Base-by-base conservation (phyloP, 257 asterid species). In the Cruciata laevipes region DNA sequence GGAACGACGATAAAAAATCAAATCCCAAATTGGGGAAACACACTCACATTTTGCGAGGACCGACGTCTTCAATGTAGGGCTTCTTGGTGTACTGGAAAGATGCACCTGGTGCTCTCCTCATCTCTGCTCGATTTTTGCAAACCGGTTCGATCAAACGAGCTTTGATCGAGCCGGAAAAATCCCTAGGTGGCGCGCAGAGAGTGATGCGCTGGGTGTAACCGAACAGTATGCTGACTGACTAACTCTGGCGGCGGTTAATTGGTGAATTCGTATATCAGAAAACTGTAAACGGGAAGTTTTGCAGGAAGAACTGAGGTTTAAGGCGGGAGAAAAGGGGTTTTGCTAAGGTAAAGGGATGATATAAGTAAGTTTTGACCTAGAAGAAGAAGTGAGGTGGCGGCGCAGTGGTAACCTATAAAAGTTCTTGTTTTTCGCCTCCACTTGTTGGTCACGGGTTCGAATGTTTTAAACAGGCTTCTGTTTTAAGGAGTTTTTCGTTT, bases 11-110 rank as follows among this genome's bases (percentile, higher is more conserved):
- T n/a, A n/a, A n/a, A 53, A 27, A 3, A 17, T 17, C 24, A 24
- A 42, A 55, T 4, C 3, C 27, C 21, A 35, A 21, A 27, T 55
- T 13, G 6, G 38, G 30, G 6, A 5, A 17, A 30, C 14, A 66
- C 33, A 71, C 86, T 72, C 63, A 90, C 98, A 90, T 90, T 79
- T 66, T 85, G n/a, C 89, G 86, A 44, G 96, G 95, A 24, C 97
- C 98, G 30, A 87, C 91, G 51, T 89, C 95, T 82, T 92, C 97
- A 38, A 90, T 62, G 72, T 83, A 93, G 5, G 85, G 95, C 65
- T 81, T 73, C 80, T 93, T 93, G 20, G 95, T 89, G 80, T 77
- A 88, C 18, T 74, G 89, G 17, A 85, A 47, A 47, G 55, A 13
- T 4, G 82, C 63, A 6, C 65, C 74, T 63, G 68, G 75, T 68